Percentiles rank a stretch among this genome's conserved stretches.
These are phyloP conservation scores for Boletus pseudopeckii DNA, from an alignment of 768 basidiomycete species.

Conservation along the genomic window DNA sequence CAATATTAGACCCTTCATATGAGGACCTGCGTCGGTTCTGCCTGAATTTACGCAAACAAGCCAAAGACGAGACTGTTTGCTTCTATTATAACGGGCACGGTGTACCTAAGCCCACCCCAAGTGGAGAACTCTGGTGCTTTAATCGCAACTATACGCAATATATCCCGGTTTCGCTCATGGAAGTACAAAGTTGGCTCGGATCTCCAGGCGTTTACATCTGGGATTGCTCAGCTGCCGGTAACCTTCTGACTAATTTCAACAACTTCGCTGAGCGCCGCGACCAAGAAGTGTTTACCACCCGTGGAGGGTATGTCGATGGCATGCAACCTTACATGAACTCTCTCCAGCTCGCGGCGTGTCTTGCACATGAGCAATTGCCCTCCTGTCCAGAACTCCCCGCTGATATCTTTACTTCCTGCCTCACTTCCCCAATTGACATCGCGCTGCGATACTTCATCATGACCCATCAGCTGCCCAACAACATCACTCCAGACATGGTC, in stretches of 20 bases:
- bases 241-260: conserved; percentile 89
- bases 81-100: conserved; percentile 99
- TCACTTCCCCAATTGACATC: conserved; percentile 98
- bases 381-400: conserved; percentile 96
- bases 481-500: conserved; percentile 84
- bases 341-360: conserved; percentile 93
- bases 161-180: conserved; percentile 92
- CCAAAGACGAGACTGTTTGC: conserved; percentile 89
- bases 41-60: conserved; percentile 74
- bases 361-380: conserved; percentile 85
- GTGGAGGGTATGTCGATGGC: conserved; percentile 58
- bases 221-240: conserved; percentile 98
- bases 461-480: conserved; percentile 80
- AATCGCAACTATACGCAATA: conserved; percentile 97
- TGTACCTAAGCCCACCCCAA: conserved; percentile 93
- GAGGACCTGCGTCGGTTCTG: conserved; percentile 92
- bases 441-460: conserved; percentile 92
- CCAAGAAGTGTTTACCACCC: conserved; percentile 54
- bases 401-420: conserved; percentile 94
- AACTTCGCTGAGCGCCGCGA: conserved; percentile 72
- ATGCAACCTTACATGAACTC: conserved; percentile 77
- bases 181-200: conserved; percentile 90
- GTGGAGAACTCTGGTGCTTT: conserved; percentile 98
- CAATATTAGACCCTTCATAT: conserved; percentile 90
- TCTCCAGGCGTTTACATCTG: conserved; percentile 97